Base-by-base conservation (phyloP, 164 flowering plant genomes). In the Paratinospora sagittata region DNA sequence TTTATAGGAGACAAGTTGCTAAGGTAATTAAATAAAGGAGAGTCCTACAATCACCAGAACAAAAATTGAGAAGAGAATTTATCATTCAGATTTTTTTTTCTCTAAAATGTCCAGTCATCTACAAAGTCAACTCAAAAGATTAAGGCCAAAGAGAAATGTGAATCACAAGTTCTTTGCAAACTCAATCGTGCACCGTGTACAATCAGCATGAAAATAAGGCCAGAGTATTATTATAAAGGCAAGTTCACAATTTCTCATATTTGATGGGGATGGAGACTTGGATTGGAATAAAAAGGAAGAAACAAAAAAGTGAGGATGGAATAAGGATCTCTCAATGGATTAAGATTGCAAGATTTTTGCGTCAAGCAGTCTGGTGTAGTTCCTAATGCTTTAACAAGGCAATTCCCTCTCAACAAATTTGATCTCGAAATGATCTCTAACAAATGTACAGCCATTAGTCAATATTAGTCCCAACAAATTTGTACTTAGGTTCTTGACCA, bases 1-100 rank as follows among this genome's bases (percentile, higher is more conserved):
- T 80, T 66, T 69, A 86, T 80, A 12, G 89, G 89, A 34, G 91
- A 86, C n/a, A 85, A 70, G n/a, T 64, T 82, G 79, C 77, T 78
- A n/a, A 81, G 34, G 72, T 71, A 85, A 66, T 70, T 75, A 27
- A 66, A 78, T 26, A 84, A 71, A n/a, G 89, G 85, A 21, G 89
- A 87, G 39, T 84, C 91, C 89, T 87, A 78, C 71, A 79, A 73
- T 63, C 45, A 27, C 68, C 39, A 58, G 1, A 57, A 41, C 52
- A 69, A 63, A 4, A 45, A 60, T 10, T 21, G 34, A 33, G n/a
- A 41, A 63, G 37, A 12, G 4, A 43, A 47, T 24, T 23, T 8
- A 16, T 47, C 23, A n/a, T 66, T 21, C 68, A 66, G 6, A 36
- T 30, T 41, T 24, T 37, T 49, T 49, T 19, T 52, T 17, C 8